Percentiles rank a stretch among this genome's conserved stretches.
These are phyloP conservation scores for Nephromyces sp. DNA, from an alignment of 169 alveolate species.

Conservation along the genomic window DNA sequence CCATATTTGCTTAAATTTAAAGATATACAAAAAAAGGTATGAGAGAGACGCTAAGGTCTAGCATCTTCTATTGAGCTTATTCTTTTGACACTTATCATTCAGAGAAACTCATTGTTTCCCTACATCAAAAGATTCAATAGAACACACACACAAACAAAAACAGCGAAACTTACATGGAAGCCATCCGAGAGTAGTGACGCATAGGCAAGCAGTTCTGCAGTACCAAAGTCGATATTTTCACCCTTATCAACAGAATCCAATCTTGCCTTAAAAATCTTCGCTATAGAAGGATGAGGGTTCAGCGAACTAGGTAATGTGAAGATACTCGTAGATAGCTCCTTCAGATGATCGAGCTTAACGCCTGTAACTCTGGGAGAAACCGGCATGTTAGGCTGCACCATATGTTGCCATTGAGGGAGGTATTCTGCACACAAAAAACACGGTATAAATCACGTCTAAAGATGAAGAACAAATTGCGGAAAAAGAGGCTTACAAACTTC, in stretches of 20 bases:
- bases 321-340: constrained; percentile 65
- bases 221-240: constrained; percentile 75
- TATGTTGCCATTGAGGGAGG: constrained; percentile 51
- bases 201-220: constrained; percentile 85
- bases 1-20: too few relatives aligned
- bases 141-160: too few relatives aligned
- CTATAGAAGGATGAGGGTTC: constrained; percentile 75
- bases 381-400: constrained; percentile 32
- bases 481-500: too few relatives aligned
- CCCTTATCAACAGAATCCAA: constrained; percentile 58
- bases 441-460: not conserved
- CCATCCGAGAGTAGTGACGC: constrained; percentile 84
- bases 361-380: constrained; percentile 43
- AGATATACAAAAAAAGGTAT: too few relatives aligned
- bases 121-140: too few relatives aligned
- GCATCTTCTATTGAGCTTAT: too few relatives aligned
- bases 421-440: constrained; percentile 17
- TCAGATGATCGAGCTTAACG: constrained; percentile 51
- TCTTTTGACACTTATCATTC: too few relatives aligned
- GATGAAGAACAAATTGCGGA: too few relatives aligned
- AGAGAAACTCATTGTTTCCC: too few relatives aligned
- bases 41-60: too few relatives aligned
- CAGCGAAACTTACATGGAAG: constrained; percentile 54
- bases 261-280: constrained; percentile 72
- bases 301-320: constrained; percentile 70